Evolutionary conservation across 2,329 filamentous ascomycete genomes (phyloP).

Genomic region (Septoria linicola): DNA sequence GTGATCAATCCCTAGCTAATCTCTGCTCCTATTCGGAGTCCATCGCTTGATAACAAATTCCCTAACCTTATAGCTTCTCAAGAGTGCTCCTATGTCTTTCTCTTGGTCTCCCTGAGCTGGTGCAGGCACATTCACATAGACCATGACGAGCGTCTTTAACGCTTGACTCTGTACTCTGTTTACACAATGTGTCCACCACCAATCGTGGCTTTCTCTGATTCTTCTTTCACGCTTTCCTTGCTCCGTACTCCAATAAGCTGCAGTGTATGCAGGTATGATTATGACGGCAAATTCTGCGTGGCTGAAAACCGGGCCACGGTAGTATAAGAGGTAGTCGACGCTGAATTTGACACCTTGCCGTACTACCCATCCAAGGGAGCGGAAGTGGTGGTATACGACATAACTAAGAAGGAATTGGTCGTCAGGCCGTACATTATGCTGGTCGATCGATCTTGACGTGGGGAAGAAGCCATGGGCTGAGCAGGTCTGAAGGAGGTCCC

Average conservation of each 20-base stretch:
- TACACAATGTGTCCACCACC: slow-evolving; percentile 84
- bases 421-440: slow-evolving; percentile 56
- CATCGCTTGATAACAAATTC: slow-evolving; percentile 81
- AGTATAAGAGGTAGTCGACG: slow-evolving; percentile 91
- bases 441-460: slow-evolving; percentile 63
- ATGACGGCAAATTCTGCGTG: slow-evolving; percentile 91
- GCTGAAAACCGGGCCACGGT: slow-evolving; percentile 86
- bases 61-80: slow-evolving; percentile 71
- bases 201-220: slow-evolving; percentile 53
- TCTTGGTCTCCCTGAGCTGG: slow-evolving; percentile 50
- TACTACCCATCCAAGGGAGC: slow-evolving; percentile 91
- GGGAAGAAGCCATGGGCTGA: slow-evolving; percentile 39
- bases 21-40: slow-evolving; percentile 75
- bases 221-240: slow-evolving; percentile 47
- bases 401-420: slow-evolving; percentile 86
- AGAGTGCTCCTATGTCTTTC: slow-evolving; percentile 59
- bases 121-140: slow-evolving; percentile 86
- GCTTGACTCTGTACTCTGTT: slow-evolving; percentile 89
- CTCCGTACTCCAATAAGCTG: slow-evolving; percentile 65
- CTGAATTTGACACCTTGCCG: slow-evolving; percentile 92
- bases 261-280: slow-evolving; percentile 76
- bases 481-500: slow-evolving; percentile 61
- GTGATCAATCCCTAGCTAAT: slow-evolving; percentile 39
- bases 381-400: slow-evolving; percentile 91
- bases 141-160: slow-evolving; percentile 81